phyloP scores from a whole-genome alignment of 768 basidiomycete genomes.

The Trametes cubensis region DNA sequence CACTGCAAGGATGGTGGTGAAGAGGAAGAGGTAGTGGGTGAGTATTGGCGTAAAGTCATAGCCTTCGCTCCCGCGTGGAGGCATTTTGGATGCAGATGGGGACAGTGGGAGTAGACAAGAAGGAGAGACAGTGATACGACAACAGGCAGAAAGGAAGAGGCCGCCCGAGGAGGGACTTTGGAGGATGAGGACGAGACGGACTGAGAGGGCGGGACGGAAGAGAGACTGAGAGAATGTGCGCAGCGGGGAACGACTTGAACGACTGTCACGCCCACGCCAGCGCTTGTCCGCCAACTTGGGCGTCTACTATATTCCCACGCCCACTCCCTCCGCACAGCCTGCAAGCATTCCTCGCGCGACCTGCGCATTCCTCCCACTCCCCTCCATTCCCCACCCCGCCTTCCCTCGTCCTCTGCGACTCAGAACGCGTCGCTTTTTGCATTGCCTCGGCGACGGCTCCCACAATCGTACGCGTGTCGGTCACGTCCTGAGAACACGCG shows the following conservation, averaged over 20 bases:
- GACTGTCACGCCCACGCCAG: slow-evolving; percentile 1
- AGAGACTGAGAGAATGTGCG: slow-evolving; percentile 6
- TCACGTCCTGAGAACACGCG: not conserved
- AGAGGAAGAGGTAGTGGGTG: slow-evolving; percentile 89
- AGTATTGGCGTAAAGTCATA: slow-evolving; percentile 88
- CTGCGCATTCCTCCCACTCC: not conserved
- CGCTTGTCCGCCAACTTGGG: not conserved
- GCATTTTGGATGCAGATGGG: slow-evolving; percentile 38
- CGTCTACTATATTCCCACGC: not conserved
- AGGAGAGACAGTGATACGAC: slow-evolving; percentile 5
- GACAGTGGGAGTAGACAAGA: slow-evolving; percentile 4
- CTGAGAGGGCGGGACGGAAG: not conserved
- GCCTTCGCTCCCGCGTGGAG: slow-evolving; percentile 59
- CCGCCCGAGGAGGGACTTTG: slow-evolving; percentile 8
- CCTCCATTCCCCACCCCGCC: not conserved
- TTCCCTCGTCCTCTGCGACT: not conserved
- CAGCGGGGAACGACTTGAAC: slow-evolving; percentile 23
- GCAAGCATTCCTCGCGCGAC: slow-evolving; percentile 1
- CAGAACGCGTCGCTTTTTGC: too few species aligned
- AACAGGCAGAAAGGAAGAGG: not conserved
- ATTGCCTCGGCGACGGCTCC: slow-evolving; percentile 5
- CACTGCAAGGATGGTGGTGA: slow-evolving; percentile 80
- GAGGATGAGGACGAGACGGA: not conserved
- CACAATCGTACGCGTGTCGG: not conserved
- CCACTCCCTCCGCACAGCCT: not conserved